Evolutionary conservation across 371 early-diverging fungal genomes (phyloP), one percentile per base, ranked within the genome.

Genomic region (Fennellomyces sp.): DNA sequence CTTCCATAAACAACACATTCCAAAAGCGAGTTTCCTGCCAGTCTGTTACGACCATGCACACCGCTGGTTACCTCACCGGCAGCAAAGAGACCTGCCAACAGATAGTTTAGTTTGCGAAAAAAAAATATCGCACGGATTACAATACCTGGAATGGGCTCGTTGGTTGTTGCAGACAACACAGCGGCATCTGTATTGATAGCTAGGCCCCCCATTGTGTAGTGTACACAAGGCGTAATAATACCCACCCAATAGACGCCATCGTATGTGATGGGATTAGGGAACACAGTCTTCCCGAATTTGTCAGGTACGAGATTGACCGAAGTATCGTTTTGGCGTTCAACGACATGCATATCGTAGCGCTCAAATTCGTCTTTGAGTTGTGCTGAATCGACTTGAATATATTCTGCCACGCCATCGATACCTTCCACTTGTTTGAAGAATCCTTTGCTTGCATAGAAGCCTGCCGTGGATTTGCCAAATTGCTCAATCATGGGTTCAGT

Each of bases 161-260:
- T 29, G 15, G 55, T 35, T 31, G 57, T 19, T 15, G 39, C 39
- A 25, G 57, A 63, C 4, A 55, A 31, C 0, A 91, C 84, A 7
- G 69, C 71, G 17, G 87, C 80, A 1, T 76, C 56, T 4, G 68
- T 71, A 65, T 92, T 87, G 58, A 92, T 89, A 26, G 73, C 68
- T 17, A 92, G 68, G 29, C 94, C 93, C 50, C 94, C 93, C 94
- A 94, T 94, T 7, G 94, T 89, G 45, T 91, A 94, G 76, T 94
- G 94, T n/a, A 90, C 75, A 58, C 87, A 85, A 33, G 93, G 94
- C 39, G 89, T 89, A 35, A 94, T 81, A 7, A 85, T 68, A 23
- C 82, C 86, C 19, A 91, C 86, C 82, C 86, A 90, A 63, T 86
- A 93, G 29, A 63, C 59, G 29, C 78, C 79, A 50, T 71, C 65